Evolutionary conservation across 495 filamentous ascomycete genomes (phyloP), one percentile per base, ranked within the genome.

Genomic region (Beverwykella pulmonaria): DNA sequence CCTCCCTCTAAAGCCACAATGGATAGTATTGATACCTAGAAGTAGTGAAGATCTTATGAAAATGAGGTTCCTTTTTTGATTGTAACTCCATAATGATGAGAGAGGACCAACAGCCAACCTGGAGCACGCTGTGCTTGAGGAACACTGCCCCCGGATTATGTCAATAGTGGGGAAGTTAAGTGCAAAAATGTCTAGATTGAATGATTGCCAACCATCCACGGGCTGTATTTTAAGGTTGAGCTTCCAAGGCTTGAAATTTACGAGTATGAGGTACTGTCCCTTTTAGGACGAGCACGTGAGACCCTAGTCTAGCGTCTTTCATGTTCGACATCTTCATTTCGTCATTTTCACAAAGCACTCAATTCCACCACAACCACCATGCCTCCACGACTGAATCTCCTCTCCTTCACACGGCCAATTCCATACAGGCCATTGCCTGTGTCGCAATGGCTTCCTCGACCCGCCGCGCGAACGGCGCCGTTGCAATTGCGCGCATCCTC

Each of bases 381-480:
- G 69, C 69, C 69, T 65, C 66, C 69, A 30, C 65, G 65, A 66
- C 50, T 72, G 27, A 72, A 50, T 34, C 6, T 69, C 15, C 26
- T 65, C 14, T 52, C 48, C 2, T 56, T 65, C 17, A n/a, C 65
- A 29, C 36, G 59, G n/a, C 5, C 49, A 54, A 63, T 68, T 55
- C 27, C 62, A 12, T 52, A 56, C 52, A 32, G 61, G 19, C 29
- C 65, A 15, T 61, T 39, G 39, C 61, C 32, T 26, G 48, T 49
- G 32, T 22, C 46, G 12, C 56, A 56, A 65, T 69, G 60, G 32
- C 56, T 10, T 5, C 19, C 54, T 23, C 69, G 36, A 39, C 39
- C 55, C 47, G 5, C 36, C 34, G 23, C 50, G 17, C 53, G 15
- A 14, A n/a, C 23, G 26, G 47, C 22, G 29, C 29, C 49, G 44